phyloP scores from a whole-genome alignment of 2,329 filamentous ascomycete species.

The Pseudogymnoascus sp. region DNA sequence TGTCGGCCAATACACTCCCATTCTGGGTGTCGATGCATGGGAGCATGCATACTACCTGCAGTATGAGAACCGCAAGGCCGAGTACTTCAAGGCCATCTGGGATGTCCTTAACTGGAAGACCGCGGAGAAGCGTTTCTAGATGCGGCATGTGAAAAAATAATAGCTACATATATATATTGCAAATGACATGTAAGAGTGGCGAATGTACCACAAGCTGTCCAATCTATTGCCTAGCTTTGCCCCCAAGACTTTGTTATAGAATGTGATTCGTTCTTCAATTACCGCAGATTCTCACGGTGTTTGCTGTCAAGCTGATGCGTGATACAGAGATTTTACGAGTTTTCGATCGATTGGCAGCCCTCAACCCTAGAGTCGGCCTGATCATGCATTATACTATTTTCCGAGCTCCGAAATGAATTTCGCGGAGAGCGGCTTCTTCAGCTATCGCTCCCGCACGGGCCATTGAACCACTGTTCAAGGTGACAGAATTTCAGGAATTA shows the following conservation, averaged over 20 bases:
- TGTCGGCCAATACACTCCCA: constrained; percentile 70
- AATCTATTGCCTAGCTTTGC: background rate
- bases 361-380: background rate
- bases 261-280: background rate
- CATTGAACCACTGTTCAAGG: background rate
- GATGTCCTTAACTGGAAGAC: constrained; percentile 95
- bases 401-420: constrained; percentile 3
- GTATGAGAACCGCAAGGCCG: constrained; percentile 94
- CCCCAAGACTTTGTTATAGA: background rate
- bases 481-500: constrained; percentile 10
- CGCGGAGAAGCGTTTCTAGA: constrained; percentile 66
- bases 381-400: background rate
- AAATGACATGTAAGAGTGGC: constrained; percentile 7
- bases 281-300: background rate
- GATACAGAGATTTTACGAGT: constrained; percentile 1
- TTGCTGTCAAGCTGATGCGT: background rate
- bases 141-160: constrained; percentile 26
- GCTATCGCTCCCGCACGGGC: background rate
- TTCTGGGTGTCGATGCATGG: constrained; percentile 90
- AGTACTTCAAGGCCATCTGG: constrained; percentile 93
- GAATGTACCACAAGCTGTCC: background rate
- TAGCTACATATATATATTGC: constrained; percentile 7
- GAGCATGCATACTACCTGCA: constrained; percentile 95
- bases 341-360: constrained; percentile 3
- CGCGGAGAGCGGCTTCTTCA: constrained; percentile 2